Base-by-base conservation (phyloP, 148 eudicot genomes). In the Arbutus unedo region DNA sequence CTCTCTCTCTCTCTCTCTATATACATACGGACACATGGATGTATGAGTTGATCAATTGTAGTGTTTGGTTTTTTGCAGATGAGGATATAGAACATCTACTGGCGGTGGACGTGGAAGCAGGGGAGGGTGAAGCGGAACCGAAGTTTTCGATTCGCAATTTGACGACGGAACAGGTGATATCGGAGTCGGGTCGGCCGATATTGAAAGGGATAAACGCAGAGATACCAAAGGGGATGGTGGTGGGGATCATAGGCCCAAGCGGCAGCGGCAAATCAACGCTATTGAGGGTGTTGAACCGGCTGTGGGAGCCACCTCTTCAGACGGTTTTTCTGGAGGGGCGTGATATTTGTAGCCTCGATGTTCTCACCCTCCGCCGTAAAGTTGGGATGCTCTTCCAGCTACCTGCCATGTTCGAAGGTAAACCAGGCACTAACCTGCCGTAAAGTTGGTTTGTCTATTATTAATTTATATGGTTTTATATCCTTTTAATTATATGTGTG, bases 301-400 rank as follows among this genome's bases (percentile, higher is more conserved):
- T 91, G 48, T 91, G 93, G 93, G 93, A 91, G 86, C 93, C 93
- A 38, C 85, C 79, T 54, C 82, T 88, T 0, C 49, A 84, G 2
- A 72, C 91, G 2, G 91, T 91, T 79, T 91, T 89, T 56, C 57
- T 91, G 25, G 93, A 91, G 41, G 91, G 90, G 18, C 73, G 83
- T 21, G 93, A 91, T 81, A 89, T 91, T 11, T 77, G 87, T 62
- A 82, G 85, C 44, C 66, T 91, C 74, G 91, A 89, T 60, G 93
- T 89, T 2, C 87, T 91, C 70, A 13, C 5, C 4, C 91, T 91
- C 78, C 90, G 93, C 80, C 86, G 91, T 10, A 86, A 83, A 68
- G 91, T 91, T 2, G 93, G 93, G 44, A 91, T 91, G 93, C 87
- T 91, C 14, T 91, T 91, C 84, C 93, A 91, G 87, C 85, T 91